A percentile compares a stretch with the other conserved stretches of the same genome.
These are phyloP conservation scores for Sungouiella blattae DNA, from an alignment of 805 yeast species.

Conservation along the genomic window DNA sequence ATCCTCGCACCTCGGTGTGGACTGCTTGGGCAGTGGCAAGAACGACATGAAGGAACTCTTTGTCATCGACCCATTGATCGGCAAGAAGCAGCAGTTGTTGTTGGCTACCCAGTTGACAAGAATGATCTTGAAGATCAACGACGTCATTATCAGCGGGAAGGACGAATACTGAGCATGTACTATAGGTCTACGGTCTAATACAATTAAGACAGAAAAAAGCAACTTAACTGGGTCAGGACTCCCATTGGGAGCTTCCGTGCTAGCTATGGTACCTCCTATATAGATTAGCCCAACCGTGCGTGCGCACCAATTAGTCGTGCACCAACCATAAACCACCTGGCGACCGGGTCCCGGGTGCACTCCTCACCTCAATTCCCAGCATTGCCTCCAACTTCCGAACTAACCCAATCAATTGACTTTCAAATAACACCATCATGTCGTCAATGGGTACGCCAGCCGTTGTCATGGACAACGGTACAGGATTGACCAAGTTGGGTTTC, in stretches of 20 bases:
- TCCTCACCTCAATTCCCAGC: too few relatives aligned
- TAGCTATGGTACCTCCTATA: too few relatives aligned
- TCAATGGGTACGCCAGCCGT: slow-evolving; percentile 82
- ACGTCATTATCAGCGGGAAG: slow-evolving; percentile 88
- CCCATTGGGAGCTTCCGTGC: too few relatives aligned
- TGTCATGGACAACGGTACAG: slow-evolving; percentile 99
- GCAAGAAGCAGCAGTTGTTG: slow-evolving; percentile 92
- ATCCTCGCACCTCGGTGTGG: slow-evolving; percentile 79
- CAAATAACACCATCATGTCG: slow-evolving; percentile 11
- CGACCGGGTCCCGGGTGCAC: too few relatives aligned
- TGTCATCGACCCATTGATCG: slow-evolving; percentile 95
- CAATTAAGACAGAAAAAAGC: too few relatives aligned
- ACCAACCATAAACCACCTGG: too few relatives aligned
- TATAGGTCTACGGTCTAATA: too few relatives aligned
- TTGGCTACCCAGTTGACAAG: slow-evolving; percentile 96
- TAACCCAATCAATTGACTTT: neutral
- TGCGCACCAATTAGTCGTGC: too few relatives aligned
- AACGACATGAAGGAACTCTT: slow-evolving; percentile 92
- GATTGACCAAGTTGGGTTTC: slow-evolving; percentile 93
- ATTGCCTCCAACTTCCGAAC: too few relatives aligned
- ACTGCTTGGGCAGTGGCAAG: slow-evolving; percentile 83
- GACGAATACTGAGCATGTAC: slow-evolving; percentile 51
- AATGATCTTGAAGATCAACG: slow-evolving; percentile 96
- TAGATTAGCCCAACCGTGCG: too few relatives aligned
- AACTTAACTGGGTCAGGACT: too few relatives aligned